Conservation (phyloP, 345 rosid species). For the Carallia pectinifolia region DNA sequence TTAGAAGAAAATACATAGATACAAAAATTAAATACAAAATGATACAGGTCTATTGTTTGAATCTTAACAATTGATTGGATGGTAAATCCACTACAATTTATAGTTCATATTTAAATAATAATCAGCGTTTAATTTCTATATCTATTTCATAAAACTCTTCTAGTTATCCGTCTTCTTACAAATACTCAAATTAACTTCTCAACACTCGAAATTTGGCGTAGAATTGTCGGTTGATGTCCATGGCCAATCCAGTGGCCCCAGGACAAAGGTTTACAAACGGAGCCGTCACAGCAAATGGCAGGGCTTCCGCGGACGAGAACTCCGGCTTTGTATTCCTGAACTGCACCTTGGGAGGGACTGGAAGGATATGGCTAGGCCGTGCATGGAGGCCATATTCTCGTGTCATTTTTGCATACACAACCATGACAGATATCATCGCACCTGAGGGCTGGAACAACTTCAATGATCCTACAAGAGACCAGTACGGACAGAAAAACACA, state of each 20-base stretch:
- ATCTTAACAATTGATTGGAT: no score
- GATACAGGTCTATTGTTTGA: no score
- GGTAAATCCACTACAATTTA: no score
- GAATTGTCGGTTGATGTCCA: constrained; percentile 72
- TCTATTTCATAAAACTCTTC: no score
- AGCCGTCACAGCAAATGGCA: constrained; percentile 85
- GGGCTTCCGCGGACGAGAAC: constrained; percentile 66
- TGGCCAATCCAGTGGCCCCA: constrained; percentile 62
- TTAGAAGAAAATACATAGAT: no score
- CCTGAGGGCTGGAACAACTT: constrained; percentile 91
- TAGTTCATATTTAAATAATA: no score
- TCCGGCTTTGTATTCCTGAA: constrained; percentile 70
- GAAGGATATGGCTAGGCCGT: constrained; percentile 86
- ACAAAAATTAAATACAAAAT: no score
- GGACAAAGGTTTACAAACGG: constrained; percentile 66
- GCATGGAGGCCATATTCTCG: constrained; percentile 90
- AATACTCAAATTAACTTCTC: no score
- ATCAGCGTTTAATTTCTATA: no score
- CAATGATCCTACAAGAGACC: constrained; percentile 75
- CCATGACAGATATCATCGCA: constrained; percentile 74
- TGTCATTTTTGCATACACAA: constrained; percentile 55
- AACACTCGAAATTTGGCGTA: constrained; percentile 1
- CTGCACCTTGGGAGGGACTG: constrained; percentile 70
- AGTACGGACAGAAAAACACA: constrained; percentile 31
- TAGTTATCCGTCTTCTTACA: no score